These are phyloP conservation scores for Diplotaxis tenuifolia DNA, from an alignment of 345 rosid genomes.

Conservation along the genomic window DNA sequence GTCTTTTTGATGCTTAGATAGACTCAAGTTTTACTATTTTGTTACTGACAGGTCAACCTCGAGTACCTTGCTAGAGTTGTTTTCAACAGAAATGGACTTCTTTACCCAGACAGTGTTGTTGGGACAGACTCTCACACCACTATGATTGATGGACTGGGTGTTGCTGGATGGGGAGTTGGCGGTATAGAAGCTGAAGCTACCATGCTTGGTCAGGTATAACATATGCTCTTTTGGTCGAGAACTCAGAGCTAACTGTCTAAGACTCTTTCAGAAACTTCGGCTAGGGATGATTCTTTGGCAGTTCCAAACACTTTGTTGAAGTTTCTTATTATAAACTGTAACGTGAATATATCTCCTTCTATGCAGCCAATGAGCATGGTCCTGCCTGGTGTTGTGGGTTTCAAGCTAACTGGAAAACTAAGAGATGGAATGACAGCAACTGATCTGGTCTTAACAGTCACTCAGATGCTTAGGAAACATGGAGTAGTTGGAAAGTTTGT, in stretches of 20 bases:
- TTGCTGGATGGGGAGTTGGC: constrained; percentile 99
- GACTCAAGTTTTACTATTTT: not conserved
- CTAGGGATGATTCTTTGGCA: no score
- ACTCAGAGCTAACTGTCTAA: not conserved
- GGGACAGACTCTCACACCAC: constrained; percentile 99
- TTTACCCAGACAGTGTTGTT: constrained; percentile 96
- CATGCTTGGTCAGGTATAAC: constrained; percentile 95
- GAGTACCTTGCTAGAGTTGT: constrained; percentile 98
- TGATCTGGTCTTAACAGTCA: constrained; percentile 93
- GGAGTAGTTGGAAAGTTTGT: constrained; percentile 99
- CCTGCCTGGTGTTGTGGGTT: constrained; percentile 98
- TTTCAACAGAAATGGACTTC: constrained; percentile 69
- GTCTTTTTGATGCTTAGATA: not conserved
- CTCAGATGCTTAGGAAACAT: constrained; percentile 98
- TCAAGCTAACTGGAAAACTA: constrained; percentile 84
- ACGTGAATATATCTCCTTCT: not conserved
- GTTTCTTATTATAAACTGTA: not conserved
- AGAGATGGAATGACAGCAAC: constrained; percentile 93
- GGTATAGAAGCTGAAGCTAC: constrained; percentile 99
- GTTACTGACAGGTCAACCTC: constrained; percentile 67
- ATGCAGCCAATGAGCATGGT: constrained; percentile 99
- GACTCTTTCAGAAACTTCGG: not conserved
- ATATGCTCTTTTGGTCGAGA: not conserved
- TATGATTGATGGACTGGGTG: constrained; percentile 99
- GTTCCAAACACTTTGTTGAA: not conserved